Evolutionary conservation across 768 basidiomycete species (phyloP).

Genomic region (Lyophyllum semitale): DNA sequence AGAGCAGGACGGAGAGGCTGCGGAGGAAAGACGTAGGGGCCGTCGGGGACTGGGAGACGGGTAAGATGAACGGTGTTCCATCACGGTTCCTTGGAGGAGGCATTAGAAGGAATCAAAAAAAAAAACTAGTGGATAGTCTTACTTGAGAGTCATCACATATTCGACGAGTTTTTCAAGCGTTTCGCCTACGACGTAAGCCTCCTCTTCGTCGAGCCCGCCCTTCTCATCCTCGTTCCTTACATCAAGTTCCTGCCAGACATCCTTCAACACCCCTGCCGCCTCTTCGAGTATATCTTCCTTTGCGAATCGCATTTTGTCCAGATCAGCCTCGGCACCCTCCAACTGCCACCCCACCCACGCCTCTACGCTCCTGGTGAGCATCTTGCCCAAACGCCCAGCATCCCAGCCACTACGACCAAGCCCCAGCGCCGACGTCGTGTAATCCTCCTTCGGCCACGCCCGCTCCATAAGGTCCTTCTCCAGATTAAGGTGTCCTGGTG

Average conservation of each 20-base stretch:
- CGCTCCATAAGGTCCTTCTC: conserved; percentile 68
- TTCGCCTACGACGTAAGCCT: conserved; percentile 63
- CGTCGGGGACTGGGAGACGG: conserved; percentile 53
- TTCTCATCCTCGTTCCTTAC: conserved; percentile 55
- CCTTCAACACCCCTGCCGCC: conserved; percentile 67
- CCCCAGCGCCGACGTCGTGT: conserved; percentile 26
- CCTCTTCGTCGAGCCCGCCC: conserved; percentile 60
- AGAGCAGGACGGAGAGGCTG: conserved; percentile 61
- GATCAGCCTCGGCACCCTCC: conserved; percentile 28
- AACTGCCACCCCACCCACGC: conserved; percentile 55
- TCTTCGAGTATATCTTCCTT: conserved; percentile 68
- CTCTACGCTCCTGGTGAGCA: conserved; percentile 54
- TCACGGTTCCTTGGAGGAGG: conserved; percentile 38
- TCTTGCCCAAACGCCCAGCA: conserved; percentile 54
- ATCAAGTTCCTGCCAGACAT: conserved; percentile 74
- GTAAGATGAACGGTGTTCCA: conserved; percentile 47
- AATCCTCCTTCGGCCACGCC: conserved; percentile 72
- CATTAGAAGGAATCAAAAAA: background rate
- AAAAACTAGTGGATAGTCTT: conserved; percentile 24
- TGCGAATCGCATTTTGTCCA: conserved; percentile 31
- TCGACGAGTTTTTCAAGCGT: conserved; percentile 58
- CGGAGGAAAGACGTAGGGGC: conserved; percentile 66
- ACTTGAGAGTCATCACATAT: conserved; percentile 63
- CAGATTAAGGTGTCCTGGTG: conserved; percentile 58
- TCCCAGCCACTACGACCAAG: conserved; percentile 59